Conservation (phyloP, 2,329 filamentous ascomycete genomes). For the Aspergillus transmontanensis region DNA sequence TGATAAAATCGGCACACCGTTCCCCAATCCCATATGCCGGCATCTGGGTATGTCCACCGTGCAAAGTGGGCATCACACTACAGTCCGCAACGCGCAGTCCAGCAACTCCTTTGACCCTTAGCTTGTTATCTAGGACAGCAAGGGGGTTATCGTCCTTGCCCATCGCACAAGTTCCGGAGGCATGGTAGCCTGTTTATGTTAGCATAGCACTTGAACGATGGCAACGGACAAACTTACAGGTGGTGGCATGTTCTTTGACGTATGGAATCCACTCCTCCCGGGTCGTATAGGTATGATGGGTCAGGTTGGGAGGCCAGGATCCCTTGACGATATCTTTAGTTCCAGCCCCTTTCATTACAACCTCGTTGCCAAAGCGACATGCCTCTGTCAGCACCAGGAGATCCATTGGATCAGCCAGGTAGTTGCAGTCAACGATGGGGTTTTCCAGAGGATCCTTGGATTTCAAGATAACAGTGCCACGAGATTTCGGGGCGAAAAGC, state of each 20-base stretch:
- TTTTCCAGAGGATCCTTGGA: conserved; percentile 52
- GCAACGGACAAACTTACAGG: conserved; percentile 48
- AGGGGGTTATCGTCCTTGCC: conserved; percentile 50
- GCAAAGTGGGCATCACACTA: conserved; percentile 55
- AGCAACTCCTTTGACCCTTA: conserved; percentile 56
- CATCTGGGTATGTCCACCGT: conserved; percentile 59
- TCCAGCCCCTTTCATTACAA: conserved; percentile 59
- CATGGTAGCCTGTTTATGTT: conserved; percentile 54
- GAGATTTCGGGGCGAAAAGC: conserved; percentile 60
- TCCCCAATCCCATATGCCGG: conserved; percentile 61
- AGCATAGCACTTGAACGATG: background rate
- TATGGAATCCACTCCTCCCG: conserved; percentile 62
- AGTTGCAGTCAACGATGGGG: conserved; percentile 62
- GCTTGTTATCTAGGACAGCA: conserved; percentile 57
- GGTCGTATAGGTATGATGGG: conserved; percentile 56
- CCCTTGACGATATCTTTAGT: conserved; percentile 63
- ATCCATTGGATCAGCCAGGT: conserved; percentile 60
- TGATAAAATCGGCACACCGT: conserved; percentile 56
- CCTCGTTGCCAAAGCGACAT: conserved; percentile 62
- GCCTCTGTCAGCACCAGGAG: conserved; percentile 62
- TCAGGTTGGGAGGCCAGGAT: conserved; percentile 57
- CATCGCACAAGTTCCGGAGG: conserved; percentile 61
- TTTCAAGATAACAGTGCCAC: conserved; percentile 57
- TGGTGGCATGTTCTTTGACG: conserved; percentile 62
- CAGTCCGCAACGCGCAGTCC: conserved; percentile 58